Evolutionary conservation across 805 yeast species (phyloP).

Genomic region (Priceomyces medius): DNA sequence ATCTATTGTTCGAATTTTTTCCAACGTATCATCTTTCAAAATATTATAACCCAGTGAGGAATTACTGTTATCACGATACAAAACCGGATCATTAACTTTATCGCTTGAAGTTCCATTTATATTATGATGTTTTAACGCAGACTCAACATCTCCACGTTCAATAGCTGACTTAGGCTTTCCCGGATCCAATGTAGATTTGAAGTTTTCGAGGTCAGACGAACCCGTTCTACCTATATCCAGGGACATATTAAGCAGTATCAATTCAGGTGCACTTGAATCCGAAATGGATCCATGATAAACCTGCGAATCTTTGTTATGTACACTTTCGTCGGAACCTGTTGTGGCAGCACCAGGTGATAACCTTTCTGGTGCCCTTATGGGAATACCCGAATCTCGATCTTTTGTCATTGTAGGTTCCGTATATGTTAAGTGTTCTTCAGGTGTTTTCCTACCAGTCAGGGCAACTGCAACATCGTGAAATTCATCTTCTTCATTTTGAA

Average conservation of each 20-base stretch:
- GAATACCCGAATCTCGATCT: no score
- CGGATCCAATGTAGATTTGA: slow-evolving; percentile 46
- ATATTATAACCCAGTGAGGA: slow-evolving; percentile 13
- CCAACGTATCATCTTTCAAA: slow-evolving; percentile 23
- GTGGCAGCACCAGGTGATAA: neutral
- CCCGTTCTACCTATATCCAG: slow-evolving; percentile 2
- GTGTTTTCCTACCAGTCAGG: neutral
- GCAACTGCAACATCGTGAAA: neutral
- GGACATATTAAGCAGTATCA: slow-evolving; percentile 2
- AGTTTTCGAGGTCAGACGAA: slow-evolving; percentile 11
- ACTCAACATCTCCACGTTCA: slow-evolving; percentile 14
- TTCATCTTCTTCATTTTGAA: neutral
- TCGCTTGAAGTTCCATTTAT: slow-evolving; percentile 7
- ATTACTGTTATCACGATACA: slow-evolving; percentile 6
- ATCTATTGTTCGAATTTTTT: slow-evolving; percentile 31
- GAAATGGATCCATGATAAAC: neutral
- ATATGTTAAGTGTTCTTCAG: no score
- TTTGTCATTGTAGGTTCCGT: no score
- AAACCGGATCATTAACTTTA: slow-evolving; percentile 1
- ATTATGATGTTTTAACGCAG: slow-evolving; percentile 14
- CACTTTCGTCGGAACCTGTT: neutral
- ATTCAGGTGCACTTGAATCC: slow-evolving; percentile 3
- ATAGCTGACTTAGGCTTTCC: slow-evolving; percentile 33
- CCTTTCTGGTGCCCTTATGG: no score
- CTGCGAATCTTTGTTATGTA: neutral